These are phyloP conservation scores for Coemansia sp. DNA, from an alignment of 192 early-diverging fungal species.

Conservation along the genomic window DNA sequence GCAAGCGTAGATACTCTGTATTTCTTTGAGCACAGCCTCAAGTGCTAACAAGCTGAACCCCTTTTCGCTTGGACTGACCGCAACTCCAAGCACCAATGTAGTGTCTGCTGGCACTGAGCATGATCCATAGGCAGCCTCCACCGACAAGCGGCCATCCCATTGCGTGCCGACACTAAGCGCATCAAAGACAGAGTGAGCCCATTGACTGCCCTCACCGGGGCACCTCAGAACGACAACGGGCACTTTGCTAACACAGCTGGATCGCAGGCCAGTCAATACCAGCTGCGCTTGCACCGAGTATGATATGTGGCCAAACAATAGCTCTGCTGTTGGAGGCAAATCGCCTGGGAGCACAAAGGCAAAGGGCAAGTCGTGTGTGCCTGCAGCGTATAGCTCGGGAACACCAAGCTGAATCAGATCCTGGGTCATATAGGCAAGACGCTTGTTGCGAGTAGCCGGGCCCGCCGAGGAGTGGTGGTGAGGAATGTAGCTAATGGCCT, in stretches of 20 bases:
- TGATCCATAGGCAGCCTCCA: not conserved
- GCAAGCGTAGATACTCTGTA: slow-evolving; percentile 5
- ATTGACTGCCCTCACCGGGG: slow-evolving; percentile 17
- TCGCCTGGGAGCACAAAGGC: slow-evolving; percentile 16
- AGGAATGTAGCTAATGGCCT: not conserved
- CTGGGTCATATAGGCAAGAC: slow-evolving; percentile 8
- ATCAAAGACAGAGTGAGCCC: slow-evolving; percentile 22
- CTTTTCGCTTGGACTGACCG: slow-evolving; percentile 7
- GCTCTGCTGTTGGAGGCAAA: slow-evolving; percentile 8
- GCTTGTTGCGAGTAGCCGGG: not conserved
- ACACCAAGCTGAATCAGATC: not conserved
- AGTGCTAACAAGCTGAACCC: slow-evolving; percentile 6
- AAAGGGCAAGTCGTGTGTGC: slow-evolving; percentile 18
- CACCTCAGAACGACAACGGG: slow-evolving; percentile 15
- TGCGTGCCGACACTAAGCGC: slow-evolving; percentile 9
- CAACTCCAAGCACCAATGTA: not conserved
- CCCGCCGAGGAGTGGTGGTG: not conserved
- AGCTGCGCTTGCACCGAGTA: slow-evolving; percentile 18
- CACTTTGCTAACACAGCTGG: not conserved
- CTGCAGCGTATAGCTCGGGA: slow-evolving; percentile 6
- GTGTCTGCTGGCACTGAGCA: slow-evolving; percentile 7
- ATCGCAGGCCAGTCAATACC: slow-evolving; percentile 9
- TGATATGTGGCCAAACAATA: slow-evolving; percentile 8
- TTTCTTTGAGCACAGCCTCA: slow-evolving; percentile 15
- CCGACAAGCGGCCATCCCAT: slow-evolving; percentile 13